Conservation (phyloP, 768 basidiomycete species). For the Imleria badia region DNA sequence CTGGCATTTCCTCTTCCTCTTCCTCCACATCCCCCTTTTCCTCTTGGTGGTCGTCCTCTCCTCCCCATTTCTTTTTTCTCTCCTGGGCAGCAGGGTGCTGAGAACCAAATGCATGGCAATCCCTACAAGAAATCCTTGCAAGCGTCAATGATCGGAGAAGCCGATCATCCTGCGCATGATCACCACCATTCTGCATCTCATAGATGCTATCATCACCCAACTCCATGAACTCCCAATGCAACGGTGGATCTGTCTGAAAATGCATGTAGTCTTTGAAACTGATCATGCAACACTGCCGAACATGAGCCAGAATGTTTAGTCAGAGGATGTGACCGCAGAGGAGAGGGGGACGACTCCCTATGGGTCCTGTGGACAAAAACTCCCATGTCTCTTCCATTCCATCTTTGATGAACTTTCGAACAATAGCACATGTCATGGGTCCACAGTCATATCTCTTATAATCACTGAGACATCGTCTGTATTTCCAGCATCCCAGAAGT, state of each 20-base stretch:
- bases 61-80: too few relatives aligned
- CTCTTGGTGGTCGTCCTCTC: too few relatives aligned
- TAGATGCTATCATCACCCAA: not conserved
- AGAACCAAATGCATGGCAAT: too few relatives aligned
- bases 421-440: not conserved
- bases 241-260: not conserved
- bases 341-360: not conserved
- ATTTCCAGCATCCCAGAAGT: not conserved
- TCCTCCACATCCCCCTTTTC: too few relatives aligned
- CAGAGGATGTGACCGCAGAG: not conserved
- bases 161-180: not conserved
- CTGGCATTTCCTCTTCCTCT: too few relatives aligned
- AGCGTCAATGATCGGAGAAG: not conserved
- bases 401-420: not conserved
- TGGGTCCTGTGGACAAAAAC: not conserved
- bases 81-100: too few relatives aligned
- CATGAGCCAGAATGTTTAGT: not conserved
- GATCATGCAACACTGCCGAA: not conserved
- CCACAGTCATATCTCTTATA: constrained; percentile 6
- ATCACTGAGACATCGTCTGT: not conserved
- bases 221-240: not conserved
- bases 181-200: not conserved
- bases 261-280: not conserved
- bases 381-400: not conserved
- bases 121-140: not conserved